A percentile compares a stretch with the other conserved stretches of the same genome.
These are phyloP conservation scores for Penicillium freii DNA, from an alignment of 2,329 filamentous ascomycete genomes.

Conservation along the genomic window DNA sequence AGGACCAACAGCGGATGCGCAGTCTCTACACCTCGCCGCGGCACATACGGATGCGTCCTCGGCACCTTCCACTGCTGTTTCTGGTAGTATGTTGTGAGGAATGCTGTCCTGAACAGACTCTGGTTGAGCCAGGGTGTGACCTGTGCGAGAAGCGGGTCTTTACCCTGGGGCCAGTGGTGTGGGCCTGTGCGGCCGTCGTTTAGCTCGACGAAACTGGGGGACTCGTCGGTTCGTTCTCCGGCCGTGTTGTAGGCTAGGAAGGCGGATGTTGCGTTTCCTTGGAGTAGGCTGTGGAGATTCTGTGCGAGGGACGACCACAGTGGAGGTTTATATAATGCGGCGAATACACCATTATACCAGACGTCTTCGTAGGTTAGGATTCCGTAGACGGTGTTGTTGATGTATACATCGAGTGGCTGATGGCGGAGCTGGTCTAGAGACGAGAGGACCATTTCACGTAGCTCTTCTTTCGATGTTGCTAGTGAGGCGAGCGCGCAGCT, in stretches of 20 bases:
- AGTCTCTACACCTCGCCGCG: conserved; percentile 16
- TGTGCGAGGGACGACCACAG: conserved; percentile 3
- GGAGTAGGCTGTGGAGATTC: conserved; percentile 3
- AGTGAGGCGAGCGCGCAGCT: conserved; percentile 2
- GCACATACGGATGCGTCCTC: conserved; percentile 14
- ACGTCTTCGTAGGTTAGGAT: conserved; percentile 14
- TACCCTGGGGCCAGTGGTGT: conserved; percentile 2
- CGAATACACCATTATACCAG: conserved; percentile 24
- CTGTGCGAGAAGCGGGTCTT: neutral
- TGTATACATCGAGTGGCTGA: conserved; percentile 22
- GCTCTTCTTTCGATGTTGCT: conserved; percentile 1
- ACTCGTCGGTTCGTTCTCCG: neutral
- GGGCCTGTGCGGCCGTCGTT: conserved; percentile 9
- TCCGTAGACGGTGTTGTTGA: conserved; percentile 20
- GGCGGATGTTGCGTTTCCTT: conserved; percentile 9
- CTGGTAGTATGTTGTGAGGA: neutral
- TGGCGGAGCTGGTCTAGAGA: conserved; percentile 6
- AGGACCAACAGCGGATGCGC: conserved; percentile 24
- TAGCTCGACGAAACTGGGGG: neutral
- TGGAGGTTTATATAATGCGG: conserved; percentile 2
- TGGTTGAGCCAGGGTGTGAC: conserved; percentile 8
- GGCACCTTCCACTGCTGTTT: conserved; percentile 13
- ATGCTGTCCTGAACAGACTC: neutral
- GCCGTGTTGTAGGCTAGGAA: conserved; percentile 3
- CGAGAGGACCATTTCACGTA: neutral